Evolutionary conservation across 2,329 filamentous ascomycete genomes (phyloP).

Genomic region (Aspergillus chevalieri): DNA sequence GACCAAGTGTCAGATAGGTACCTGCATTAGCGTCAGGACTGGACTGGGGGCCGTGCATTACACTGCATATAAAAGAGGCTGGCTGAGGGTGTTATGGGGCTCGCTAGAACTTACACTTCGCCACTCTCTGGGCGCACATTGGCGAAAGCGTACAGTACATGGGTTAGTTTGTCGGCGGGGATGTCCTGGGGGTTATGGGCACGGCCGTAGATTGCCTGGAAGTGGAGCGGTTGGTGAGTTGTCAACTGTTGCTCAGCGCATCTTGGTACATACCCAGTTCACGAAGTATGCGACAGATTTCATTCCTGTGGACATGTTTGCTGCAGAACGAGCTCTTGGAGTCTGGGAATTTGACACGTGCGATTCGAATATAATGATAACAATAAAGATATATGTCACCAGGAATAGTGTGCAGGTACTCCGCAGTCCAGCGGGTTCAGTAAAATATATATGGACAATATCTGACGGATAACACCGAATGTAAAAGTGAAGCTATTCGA

Average conservation of each 20-base stretch:
- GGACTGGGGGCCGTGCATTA: slow-evolving; percentile 6
- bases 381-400: not conserved
- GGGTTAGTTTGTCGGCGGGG: slow-evolving; percentile 72
- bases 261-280: slow-evolving; percentile 34
- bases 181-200: slow-evolving; percentile 77
- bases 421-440: too few relatives aligned
- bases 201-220: slow-evolving; percentile 73
- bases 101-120: slow-evolving; percentile 57
- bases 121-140: slow-evolving; percentile 73
- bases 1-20: slow-evolving; percentile 62
- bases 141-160: slow-evolving; percentile 82
- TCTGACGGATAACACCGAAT: not conserved
- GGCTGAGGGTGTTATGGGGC: not conserved
- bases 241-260: not conserved
- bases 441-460: not conserved
- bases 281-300: slow-evolving; percentile 40
- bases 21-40: slow-evolving; percentile 11
- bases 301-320: slow-evolving; percentile 12
- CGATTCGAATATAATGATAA: not conserved
- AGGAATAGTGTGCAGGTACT: too few relatives aligned
- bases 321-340: not conserved
- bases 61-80: slow-evolving; percentile 1
- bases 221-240: not conserved
- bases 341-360: not conserved
- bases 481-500: not conserved